phyloP scores from a whole-genome alignment of 2,329 filamentous ascomycete genomes.

The Neospermospora avenae region DNA sequence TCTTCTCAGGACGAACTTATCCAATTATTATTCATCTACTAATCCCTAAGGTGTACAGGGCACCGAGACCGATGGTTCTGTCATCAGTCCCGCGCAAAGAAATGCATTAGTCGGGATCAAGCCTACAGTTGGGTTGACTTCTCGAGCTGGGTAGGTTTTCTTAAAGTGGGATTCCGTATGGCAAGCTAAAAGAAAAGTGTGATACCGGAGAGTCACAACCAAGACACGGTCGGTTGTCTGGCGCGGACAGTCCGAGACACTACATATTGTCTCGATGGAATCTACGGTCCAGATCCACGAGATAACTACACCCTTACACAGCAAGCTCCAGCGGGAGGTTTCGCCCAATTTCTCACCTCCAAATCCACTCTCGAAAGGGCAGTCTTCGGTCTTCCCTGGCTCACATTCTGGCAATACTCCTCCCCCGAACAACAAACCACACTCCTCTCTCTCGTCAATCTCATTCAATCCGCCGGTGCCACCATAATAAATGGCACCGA shows the following conservation, averaged over 20 bases:
- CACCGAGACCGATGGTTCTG: slow-evolving; percentile 70
- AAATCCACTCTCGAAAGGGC: slow-evolving; percentile 49
- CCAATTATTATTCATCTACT: too few species aligned
- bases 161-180: background rate
- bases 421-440: slow-evolving; percentile 51
- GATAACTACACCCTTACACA: slow-evolving; percentile 67
- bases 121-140: slow-evolving; percentile 71
- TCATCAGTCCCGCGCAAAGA: slow-evolving; percentile 69
- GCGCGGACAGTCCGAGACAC: slow-evolving; percentile 68
- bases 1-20: too few species aligned
- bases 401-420: slow-evolving; percentile 65
- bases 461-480: slow-evolving; percentile 60
- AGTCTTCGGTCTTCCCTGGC: slow-evolving; percentile 68
- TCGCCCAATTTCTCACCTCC: slow-evolving; percentile 49
- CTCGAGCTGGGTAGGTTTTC: slow-evolving; percentile 45
- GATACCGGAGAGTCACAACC: slow-evolving; percentile 64
- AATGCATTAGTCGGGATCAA: slow-evolving; percentile 72
- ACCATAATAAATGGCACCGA: slow-evolving; percentile 69
- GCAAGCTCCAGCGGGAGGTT: slow-evolving; percentile 52
- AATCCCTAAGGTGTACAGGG: too few species aligned
- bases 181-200: slow-evolving; percentile 52
- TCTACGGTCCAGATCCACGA: slow-evolving; percentile 58
- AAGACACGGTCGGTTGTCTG: slow-evolving; percentile 68
- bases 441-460: slow-evolving; percentile 48
- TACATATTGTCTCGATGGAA: slow-evolving; percentile 61